A percentile compares a stretch with the other conserved stretches of the same genome.
phyloP scores from a whole-genome alignment of 768 basidiomycete genomes.

The Pholiota conissans region DNA sequence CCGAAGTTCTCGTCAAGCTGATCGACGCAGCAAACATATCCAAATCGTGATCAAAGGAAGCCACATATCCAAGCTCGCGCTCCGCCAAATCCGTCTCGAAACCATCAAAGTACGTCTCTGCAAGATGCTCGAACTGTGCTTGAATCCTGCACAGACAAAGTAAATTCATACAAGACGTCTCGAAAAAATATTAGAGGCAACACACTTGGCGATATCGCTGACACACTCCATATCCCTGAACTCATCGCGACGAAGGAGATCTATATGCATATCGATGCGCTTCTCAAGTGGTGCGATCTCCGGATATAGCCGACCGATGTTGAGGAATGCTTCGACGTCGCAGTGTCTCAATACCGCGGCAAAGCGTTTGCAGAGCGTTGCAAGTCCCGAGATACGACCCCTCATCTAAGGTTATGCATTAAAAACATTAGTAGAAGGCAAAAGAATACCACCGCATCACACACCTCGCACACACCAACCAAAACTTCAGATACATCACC shows the following conservation, averaged over 20 bases:
- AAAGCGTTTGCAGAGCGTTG: constrained; percentile 87
- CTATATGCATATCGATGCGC: constrained; percentile 89
- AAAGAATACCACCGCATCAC: constrained; percentile 13
- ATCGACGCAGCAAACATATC: constrained; percentile 94
- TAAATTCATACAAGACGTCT: too few species aligned
- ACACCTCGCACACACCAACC: constrained; percentile 93
- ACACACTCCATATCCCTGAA: constrained; percentile 95
- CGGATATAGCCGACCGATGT: constrained; percentile 76
- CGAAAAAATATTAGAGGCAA: neutral
- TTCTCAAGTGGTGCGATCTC: constrained; percentile 91
- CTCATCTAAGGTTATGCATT: constrained; percentile 61
- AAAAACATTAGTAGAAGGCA: neutral
- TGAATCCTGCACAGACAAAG: constrained; percentile 85
- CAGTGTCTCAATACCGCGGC: constrained; percentile 79
- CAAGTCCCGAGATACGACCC: constrained; percentile 76
- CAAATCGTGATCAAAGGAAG: constrained; percentile 86
- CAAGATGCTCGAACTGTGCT: constrained; percentile 90
- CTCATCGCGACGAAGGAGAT: constrained; percentile 80
- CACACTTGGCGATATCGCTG: constrained; percentile 55
- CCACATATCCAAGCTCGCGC: constrained; percentile 79
- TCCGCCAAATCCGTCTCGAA: constrained; percentile 90
- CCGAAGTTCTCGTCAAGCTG: constrained; percentile 85
- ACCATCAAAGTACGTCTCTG: constrained; percentile 81
- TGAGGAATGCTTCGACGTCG: constrained; percentile 84
- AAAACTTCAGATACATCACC: constrained; percentile 80